These are phyloP conservation scores for Capronia epimyces DNA, from an alignment of 2,329 filamentous ascomycete genomes.

Conservation along the genomic window DNA sequence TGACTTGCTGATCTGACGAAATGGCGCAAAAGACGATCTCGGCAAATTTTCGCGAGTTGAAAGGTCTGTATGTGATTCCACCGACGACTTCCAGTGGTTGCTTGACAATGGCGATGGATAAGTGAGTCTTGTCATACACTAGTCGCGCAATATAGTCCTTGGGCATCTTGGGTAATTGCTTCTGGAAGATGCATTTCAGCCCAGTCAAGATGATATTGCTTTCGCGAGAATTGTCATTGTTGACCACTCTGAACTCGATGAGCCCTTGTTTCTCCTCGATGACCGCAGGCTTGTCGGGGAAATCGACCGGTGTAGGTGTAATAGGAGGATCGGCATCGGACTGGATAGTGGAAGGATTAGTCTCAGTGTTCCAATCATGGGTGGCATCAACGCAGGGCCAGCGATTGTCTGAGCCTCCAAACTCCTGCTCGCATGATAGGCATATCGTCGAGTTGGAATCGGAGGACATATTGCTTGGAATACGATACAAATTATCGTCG, in stretches of 20 bases:
- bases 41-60: slow-evolving; percentile 85
- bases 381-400: background rate
- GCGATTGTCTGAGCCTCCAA: background rate
- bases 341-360: slow-evolving; percentile 11
- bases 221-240: slow-evolving; percentile 85
- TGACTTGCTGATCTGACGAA: slow-evolving; percentile 95
- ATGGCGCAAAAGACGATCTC: slow-evolving; percentile 99
- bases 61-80: slow-evolving; percentile 93
- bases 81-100: slow-evolving; percentile 88
- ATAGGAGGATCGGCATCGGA: slow-evolving; percentile 45
- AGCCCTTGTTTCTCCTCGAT: slow-evolving; percentile 89
- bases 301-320: slow-evolving; percentile 65
- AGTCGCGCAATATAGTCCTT: slow-evolving; percentile 97
- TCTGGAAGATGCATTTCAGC: slow-evolving; percentile 96
- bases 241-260: slow-evolving; percentile 95
- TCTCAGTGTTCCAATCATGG: slow-evolving; percentile 3
- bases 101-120: slow-evolving; percentile 96
- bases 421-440: background rate
- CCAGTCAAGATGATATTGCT: slow-evolving; percentile 92
- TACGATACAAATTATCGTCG: slow-evolving; percentile 11
- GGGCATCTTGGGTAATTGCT: slow-evolving; percentile 97
- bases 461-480: slow-evolving; percentile 7
- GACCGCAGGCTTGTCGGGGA: slow-evolving; percentile 89
- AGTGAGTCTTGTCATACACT: slow-evolving; percentile 92
- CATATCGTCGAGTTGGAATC: slow-evolving; percentile 10